Conservation (phyloP, 805 yeast genomes). For the Saccharomycopsis lassenensis region DNA sequence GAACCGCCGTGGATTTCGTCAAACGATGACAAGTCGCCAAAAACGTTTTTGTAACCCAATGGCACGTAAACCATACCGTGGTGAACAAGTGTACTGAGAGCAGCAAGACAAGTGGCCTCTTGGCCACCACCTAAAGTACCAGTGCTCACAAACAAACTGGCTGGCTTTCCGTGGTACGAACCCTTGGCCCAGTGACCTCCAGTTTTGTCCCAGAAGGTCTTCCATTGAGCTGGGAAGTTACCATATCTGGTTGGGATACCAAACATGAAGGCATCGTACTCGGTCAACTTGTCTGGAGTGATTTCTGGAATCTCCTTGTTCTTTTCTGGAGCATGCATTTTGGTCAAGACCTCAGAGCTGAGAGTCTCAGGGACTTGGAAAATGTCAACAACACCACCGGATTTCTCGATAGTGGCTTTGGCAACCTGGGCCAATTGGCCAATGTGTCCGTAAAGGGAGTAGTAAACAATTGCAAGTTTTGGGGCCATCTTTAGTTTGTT, state of each 20-base stretch:
- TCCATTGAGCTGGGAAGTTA: conserved; percentile 67
- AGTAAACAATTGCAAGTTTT: conserved; percentile 34
- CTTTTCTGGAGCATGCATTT: conserved; percentile 55
- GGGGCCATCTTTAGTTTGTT: not conserved
- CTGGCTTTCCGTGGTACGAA: conserved; percentile 61
- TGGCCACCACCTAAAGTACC: conserved; percentile 79
- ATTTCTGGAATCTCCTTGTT: conserved; percentile 53
- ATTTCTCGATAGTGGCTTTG: conserved; percentile 54
- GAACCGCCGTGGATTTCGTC: conserved; percentile 70
- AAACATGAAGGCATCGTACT: conserved; percentile 72
- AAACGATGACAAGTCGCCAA: conserved; percentile 42
- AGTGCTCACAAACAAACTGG: conserved; percentile 61
- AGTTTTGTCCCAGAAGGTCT: conserved; percentile 65
- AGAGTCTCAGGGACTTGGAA: conserved; percentile 74
- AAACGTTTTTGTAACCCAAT: conserved; percentile 54
- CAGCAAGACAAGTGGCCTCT: conserved; percentile 57
- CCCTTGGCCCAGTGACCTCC: conserved; percentile 76
- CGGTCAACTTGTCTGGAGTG: conserved; percentile 41
- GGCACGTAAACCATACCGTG: conserved; percentile 79
- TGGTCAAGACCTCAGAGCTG: conserved; percentile 41
- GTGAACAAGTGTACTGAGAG: conserved; percentile 57
- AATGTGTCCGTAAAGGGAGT: conserved; percentile 75
- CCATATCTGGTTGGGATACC: conserved; percentile 88
- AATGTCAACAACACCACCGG: conserved; percentile 60
- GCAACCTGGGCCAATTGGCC: conserved; percentile 55